These are phyloP conservation scores for Diaporthe australafricana DNA, from an alignment of 2,329 filamentous ascomycete genomes.

Conservation along the genomic window DNA sequence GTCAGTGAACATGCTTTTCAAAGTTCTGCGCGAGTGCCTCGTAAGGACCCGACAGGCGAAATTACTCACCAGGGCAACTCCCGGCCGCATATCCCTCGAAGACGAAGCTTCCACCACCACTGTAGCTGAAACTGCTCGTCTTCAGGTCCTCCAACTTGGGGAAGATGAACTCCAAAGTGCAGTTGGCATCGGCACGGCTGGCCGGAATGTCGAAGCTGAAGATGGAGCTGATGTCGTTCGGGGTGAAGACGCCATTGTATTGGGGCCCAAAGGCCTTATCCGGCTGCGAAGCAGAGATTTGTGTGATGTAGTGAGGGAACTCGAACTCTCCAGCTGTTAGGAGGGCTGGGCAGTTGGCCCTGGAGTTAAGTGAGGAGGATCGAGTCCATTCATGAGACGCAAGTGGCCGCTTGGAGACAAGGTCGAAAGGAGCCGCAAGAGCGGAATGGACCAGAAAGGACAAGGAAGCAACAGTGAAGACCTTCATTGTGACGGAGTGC, in stretches of 20 bases:
- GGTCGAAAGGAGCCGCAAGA: conserved; percentile 27
- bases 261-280: conserved; percentile 51
- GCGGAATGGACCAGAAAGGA: background rate
- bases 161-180: conserved; percentile 60
- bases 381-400: conserved; percentile 38
- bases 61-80: conserved; percentile 42
- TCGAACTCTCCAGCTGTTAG: conserved; percentile 45
- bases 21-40: no score
- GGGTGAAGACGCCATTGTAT: conserved; percentile 53
- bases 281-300: conserved; percentile 48
- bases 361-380: conserved; percentile 35
- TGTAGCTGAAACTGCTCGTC: conserved; percentile 49
- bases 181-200: conserved; percentile 53
- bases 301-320: conserved; percentile 48
- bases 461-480: background rate
- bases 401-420: conserved; percentile 45
- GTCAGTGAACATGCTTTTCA: background rate
- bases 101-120: conserved; percentile 50
- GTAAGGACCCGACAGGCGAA: no score
- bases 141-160: conserved; percentile 49
- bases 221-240: conserved; percentile 49
- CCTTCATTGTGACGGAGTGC: conserved; percentile 4
- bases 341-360: conserved; percentile 44
- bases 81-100: conserved; percentile 46
- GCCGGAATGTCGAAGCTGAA: conserved; percentile 60